Base-by-base conservation (phyloP, 2,329 filamentous ascomycete genomes). In the Phaeosphaeria sp. region DNA sequence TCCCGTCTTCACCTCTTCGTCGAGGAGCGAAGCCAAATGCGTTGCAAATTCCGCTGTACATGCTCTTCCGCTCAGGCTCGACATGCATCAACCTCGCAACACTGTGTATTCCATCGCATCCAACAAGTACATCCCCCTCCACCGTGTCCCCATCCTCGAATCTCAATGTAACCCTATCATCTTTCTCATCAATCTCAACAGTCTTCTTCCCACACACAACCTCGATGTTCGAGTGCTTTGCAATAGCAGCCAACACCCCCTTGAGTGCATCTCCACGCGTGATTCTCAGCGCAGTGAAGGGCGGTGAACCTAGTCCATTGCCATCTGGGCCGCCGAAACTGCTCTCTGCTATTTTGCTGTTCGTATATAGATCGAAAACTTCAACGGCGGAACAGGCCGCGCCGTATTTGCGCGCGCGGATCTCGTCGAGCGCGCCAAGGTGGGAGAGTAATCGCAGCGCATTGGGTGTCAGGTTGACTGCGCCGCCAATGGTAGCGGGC, bases 381-480 rank as follows among this genome's bases (percentile, higher is more conserved):
- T 81, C 79, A 17, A 81, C 78, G 20, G 77, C 79, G 51, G 75
- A 68, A 57, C 80, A 80, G 39, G 76, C 74, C 47, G 71, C 71
- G 58, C 79, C 79, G 58, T 80, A 81, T 41, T 77, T 67, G 23
- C 66, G 57, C 27, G 76, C 68, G 9, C 74, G 72, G 41, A 81
- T 80, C 76, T 65, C 83, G 76, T 63, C 80, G 72, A 60, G 82
- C 3, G 83, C 71, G 2, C 82, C 81, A 10, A 83, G 68, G 22
- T 80, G 73, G 21, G 74, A 72, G 2, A 89, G 76, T 2, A 89
- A 72, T 0, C 85, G 84, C 64, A 88, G 85, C 3, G 82, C 78
- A 64, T 90, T 90, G 0, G 87, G 86, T 0, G 84, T 83, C 13
- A 89, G 69, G 63, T 89, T 86, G 22, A 89, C 82, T 0, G 87